phyloP scores from a whole-genome alignment of 2,329 filamentous ascomycete species.

The Emmonsiellopsis sp. region DNA sequence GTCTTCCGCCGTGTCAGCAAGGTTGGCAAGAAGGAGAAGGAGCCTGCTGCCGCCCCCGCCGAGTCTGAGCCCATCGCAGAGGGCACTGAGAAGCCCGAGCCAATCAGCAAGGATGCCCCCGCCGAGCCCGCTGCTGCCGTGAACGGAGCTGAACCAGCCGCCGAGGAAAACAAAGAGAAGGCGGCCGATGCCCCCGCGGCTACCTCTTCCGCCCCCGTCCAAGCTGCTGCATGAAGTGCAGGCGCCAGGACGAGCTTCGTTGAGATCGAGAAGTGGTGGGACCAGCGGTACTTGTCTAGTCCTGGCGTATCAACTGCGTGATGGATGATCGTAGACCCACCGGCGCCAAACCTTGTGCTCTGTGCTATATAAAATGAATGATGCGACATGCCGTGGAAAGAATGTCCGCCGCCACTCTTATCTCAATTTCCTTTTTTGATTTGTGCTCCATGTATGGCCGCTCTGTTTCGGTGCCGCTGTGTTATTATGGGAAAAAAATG shows the following conservation, averaged over 20 bases:
- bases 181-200: slow-evolving; percentile 23
- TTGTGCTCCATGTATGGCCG: slow-evolving; percentile 1
- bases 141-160: slow-evolving; percentile 19
- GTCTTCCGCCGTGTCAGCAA: slow-evolving; percentile 43
- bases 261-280: slow-evolving; percentile 37
- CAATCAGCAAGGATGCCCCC: slow-evolving; percentile 13
- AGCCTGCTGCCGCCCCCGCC: slow-evolving; percentile 20
- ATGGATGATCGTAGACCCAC: slow-evolving; percentile 1
- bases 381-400: not conserved
- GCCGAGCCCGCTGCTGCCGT: slow-evolving; percentile 20
- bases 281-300: slow-evolving; percentile 23
- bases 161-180: slow-evolving; percentile 7
- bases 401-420: not conserved
- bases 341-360: not conserved
- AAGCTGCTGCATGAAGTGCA: slow-evolving; percentile 35
- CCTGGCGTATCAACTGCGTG: slow-evolving; percentile 15
- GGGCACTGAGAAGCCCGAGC: slow-evolving; percentile 22
- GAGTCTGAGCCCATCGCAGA: slow-evolving; percentile 17
- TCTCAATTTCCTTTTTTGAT: not conserved
- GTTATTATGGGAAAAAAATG: slow-evolving; percentile 8
- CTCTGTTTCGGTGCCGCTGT: not conserved
- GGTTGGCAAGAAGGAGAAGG: slow-evolving; percentile 36
- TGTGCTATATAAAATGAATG: not conserved
- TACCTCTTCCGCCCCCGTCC: slow-evolving; percentile 28
- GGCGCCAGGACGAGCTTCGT: slow-evolving; percentile 23